phyloP scores from a whole-genome alignment of 495 filamentous ascomycete genomes.

The Cairneyella variabilis region DNA sequence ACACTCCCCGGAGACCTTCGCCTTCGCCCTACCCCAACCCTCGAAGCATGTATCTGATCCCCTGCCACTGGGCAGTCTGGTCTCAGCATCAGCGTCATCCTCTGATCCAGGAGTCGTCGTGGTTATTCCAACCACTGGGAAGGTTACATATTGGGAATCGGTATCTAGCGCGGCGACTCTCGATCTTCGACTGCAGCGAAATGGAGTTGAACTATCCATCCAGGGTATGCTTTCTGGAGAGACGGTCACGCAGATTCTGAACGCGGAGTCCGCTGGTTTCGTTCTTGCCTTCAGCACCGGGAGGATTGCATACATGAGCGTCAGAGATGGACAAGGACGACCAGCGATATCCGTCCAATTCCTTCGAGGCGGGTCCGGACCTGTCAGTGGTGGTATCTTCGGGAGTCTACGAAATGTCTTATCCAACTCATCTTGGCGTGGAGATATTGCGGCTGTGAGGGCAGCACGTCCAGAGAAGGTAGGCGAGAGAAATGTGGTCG shows the following conservation, averaged over 20 bases:
- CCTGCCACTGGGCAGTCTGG: conserved; percentile 75
- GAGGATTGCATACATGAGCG: conserved; percentile 75
- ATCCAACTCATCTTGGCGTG: conserved; percentile 58
- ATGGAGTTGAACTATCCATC: conserved; percentile 70
- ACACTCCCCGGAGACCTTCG: conserved; percentile 64
- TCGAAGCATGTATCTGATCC: conserved; percentile 58
- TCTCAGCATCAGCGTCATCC: conserved; percentile 66
- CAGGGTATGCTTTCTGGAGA: conserved; percentile 75
- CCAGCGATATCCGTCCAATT: conserved; percentile 72
- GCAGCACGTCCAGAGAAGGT: conserved; percentile 63
- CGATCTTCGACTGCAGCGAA: conserved; percentile 70
- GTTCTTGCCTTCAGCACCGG: conserved; percentile 79
- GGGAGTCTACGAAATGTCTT: conserved; percentile 72
- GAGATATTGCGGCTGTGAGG: conserved; percentile 72
- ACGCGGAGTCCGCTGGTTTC: conserved; percentile 79
- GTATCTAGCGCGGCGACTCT: conserved; percentile 76
- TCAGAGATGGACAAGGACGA: conserved; percentile 82
- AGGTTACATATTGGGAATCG: conserved; percentile 91
- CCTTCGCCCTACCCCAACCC: conserved; percentile 71
- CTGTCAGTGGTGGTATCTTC: conserved; percentile 57
- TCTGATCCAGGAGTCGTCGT: conserved; percentile 80
- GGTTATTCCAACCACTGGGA: conserved; percentile 76
- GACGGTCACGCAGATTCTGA: conserved; percentile 67
- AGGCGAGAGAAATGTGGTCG: conserved; percentile 80
- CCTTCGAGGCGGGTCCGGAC: conserved; percentile 51